Evolutionary conservation across 306 rosid species (phyloP).

Genomic region (Abrus precatorius): DNA sequence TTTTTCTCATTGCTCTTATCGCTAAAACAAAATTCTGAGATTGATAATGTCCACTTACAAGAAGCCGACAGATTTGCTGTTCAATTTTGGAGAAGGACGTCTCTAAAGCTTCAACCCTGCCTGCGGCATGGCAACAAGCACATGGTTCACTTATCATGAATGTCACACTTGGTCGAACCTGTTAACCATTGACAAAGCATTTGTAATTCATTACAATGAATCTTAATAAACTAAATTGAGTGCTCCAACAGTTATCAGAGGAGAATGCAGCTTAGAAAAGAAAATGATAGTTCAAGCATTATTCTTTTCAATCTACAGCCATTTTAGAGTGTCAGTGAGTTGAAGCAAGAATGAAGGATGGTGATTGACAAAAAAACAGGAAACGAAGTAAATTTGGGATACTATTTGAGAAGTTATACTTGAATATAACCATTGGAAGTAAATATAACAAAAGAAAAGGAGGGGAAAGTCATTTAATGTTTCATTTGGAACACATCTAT

Average conservation of each 20-base stretch:
- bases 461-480: background rate
- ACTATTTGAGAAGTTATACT: slow-evolving; percentile 24
- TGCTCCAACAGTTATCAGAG: slow-evolving; percentile 43
- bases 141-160: slow-evolving; percentile 99
- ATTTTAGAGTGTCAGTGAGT: slow-evolving; percentile 11
- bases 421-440: slow-evolving; percentile 30
- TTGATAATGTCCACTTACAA: slow-evolving; percentile 66
- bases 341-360: slow-evolving; percentile 19
- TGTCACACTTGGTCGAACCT: slow-evolving; percentile 98
- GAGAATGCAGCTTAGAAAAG: background rate
- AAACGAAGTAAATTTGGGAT: slow-evolving; percentile 13
- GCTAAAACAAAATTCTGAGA: slow-evolving; percentile 16
- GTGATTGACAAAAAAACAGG: background rate
- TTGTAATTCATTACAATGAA: slow-evolving; percentile 24
- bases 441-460: background rate
- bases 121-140: slow-evolving; percentile 90
- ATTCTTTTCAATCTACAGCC: slow-evolving; percentile 37
- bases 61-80: slow-evolving; percentile 87
- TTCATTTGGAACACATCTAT: slow-evolving; percentile 12
- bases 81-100: slow-evolving; percentile 96
- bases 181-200: slow-evolving; percentile 52
- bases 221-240: slow-evolving; percentile 28
- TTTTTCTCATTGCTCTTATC: background rate
- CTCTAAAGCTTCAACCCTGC: slow-evolving; percentile 97
- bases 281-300: slow-evolving; percentile 42